Evolutionary conservation across 768 basidiomycete genomes (phyloP), one percentile per base, ranked within the genome.

Genomic region (Chalciporus sphaerocephalus): DNA sequence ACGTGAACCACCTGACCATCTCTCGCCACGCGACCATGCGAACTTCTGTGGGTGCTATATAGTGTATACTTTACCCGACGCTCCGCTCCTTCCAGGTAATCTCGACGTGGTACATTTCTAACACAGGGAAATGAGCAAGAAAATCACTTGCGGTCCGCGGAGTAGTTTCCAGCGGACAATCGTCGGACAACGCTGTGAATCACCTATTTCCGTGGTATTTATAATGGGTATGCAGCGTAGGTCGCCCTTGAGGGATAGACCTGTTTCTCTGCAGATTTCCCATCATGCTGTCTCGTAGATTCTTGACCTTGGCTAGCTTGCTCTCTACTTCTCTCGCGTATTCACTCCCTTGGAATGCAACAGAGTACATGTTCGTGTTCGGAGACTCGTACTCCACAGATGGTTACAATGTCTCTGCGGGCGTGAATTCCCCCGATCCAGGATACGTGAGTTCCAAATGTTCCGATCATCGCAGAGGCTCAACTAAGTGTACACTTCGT

Each of bases 331-430:
- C 52, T 4, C 17, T 47, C 20, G 50, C 13, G 16, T 54, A 39
- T 13, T 58, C 66, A 5, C 60, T 61, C 41, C 70, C 74, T 6
- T 82, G 80, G 81, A 69, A 67, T 11, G 66, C 68, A 12, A 82
- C 75, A 5, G 62, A 80, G 51, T 81, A 72, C 55, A 53, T 83
- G 40, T 78, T 84, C 51, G 69, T 74, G 2, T 83, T 83, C 52
- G 82, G 81, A 9, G 81, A 83, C 53, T 83, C 79, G 1, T 83
- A 83, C 59, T 79, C 78, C 1, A 65, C 76, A 4, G 73, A 75
- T 43, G 80, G 81, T 8, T 83, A 72, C 57, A 81, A 82, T 51
- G 69, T 82, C 41, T 77, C 80, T 15, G 72, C 71, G 8, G 80
- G 80, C 6, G 62, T 81, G 12, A 52, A 76, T 49, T 78, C 80